Percentiles rank a stretch among this genome's conserved stretches.
Conservation (phyloP, 1,284 basidiomycete species). For the Phellinidium pouzarii region DNA sequence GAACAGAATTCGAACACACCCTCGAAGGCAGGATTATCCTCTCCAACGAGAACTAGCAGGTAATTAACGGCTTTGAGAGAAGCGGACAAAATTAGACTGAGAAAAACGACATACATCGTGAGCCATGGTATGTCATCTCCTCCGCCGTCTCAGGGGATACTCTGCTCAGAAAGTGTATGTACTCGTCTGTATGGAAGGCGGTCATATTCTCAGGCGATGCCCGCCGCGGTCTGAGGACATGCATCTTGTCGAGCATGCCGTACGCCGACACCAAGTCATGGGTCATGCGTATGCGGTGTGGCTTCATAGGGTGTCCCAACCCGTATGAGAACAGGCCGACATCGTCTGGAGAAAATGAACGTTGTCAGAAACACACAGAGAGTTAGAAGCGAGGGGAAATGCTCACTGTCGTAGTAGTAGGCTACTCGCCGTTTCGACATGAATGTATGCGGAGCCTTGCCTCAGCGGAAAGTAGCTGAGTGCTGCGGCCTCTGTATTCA, state of each 20-base stretch:
- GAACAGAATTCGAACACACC: slow-evolving; percentile 97
- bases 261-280: slow-evolving; percentile 91
- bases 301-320: slow-evolving; percentile 90
- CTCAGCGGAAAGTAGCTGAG: not conserved
- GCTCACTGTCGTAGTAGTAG: slow-evolving; percentile 57
- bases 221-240: slow-evolving; percentile 80
- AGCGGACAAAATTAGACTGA: not conserved
- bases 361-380: slow-evolving; percentile 2
- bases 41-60: slow-evolving; percentile 72
- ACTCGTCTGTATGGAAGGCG: slow-evolving; percentile 96
- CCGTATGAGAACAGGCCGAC: slow-evolving; percentile 84
- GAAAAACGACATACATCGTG: slow-evolving; percentile 59
- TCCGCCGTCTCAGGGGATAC: slow-evolving; percentile 87
- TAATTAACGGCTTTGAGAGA: slow-evolving; percentile 17
- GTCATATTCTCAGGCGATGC: slow-evolving; percentile 83
- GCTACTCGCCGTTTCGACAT: slow-evolving; percentile 54
- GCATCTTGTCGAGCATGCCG: slow-evolving; percentile 87
- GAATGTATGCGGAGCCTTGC: slow-evolving; percentile 13
- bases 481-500: no score
- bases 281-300: slow-evolving; percentile 87
- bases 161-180: slow-evolving; percentile 83
- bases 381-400: not conserved
- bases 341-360: slow-evolving; percentile 45
- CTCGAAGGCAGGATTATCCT: slow-evolving; percentile 96
- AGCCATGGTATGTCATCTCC: slow-evolving; percentile 78